Evolutionary conservation across 148 eudicot species (phyloP).

Genomic region (Fagopyrum esculentum): DNA sequence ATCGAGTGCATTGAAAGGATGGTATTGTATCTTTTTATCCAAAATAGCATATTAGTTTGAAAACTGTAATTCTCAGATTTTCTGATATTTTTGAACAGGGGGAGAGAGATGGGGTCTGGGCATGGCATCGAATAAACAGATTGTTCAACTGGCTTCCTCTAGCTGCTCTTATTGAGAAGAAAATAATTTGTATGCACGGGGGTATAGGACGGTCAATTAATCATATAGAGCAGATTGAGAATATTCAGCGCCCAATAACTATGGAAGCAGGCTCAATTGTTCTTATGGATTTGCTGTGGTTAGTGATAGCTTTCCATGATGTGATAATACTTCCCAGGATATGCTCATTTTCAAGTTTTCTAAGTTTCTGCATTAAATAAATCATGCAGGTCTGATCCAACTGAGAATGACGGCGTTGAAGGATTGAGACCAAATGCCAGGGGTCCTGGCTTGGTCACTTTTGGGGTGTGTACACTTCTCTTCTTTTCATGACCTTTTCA

Average conservation of each 20-base stretch:
- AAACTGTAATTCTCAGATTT: slow-evolving; percentile 1
- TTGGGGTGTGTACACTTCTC: slow-evolving; percentile 66
- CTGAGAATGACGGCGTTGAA: slow-evolving; percentile 99
- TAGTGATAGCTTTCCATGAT: slow-evolving; percentile 17
- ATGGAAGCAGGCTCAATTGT: slow-evolving; percentile 99
- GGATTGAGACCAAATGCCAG: slow-evolving; percentile 98
- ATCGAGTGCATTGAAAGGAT: slow-evolving; percentile 99
- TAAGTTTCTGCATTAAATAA: neutral
- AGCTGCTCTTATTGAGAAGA: slow-evolving; percentile 96
- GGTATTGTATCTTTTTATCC: slow-evolving; percentile 34
- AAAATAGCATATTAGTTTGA: neutral
- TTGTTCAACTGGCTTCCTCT: slow-evolving; percentile 99
- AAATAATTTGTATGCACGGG: slow-evolving; percentile 99
- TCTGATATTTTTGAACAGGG: slow-evolving; percentile 41
- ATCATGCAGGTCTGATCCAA: slow-evolving; percentile 89
- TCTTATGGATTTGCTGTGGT: slow-evolving; percentile 98
- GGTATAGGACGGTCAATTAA: slow-evolving; percentile 98
- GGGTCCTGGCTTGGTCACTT: slow-evolving; percentile 98
- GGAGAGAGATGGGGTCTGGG: slow-evolving; percentile 99
- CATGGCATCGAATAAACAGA: slow-evolving; percentile 97
- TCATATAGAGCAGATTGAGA: slow-evolving; percentile 91
- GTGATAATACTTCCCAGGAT: neutral
- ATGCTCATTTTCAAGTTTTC: neutral
- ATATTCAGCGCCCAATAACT: slow-evolving; percentile 89
- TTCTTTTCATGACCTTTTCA: slow-evolving; percentile 2